phyloP scores from a whole-genome alignment of 352 stramenopile species.

The Phytophthora cactorum region DNA sequence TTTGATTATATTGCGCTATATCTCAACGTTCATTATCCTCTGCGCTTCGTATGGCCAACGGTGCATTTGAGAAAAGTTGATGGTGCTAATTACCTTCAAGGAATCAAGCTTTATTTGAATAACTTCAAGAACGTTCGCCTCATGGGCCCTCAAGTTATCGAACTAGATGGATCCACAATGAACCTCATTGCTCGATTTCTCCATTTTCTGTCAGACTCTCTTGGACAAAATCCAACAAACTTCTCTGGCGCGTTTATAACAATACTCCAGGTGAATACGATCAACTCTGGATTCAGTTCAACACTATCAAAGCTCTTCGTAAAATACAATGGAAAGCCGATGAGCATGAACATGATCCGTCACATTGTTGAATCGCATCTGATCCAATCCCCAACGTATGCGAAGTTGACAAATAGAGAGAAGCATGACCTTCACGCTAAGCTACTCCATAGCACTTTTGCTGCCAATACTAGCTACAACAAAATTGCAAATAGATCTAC shows the following conservation, averaged over 20 bases:
- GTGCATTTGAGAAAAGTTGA: background rate
- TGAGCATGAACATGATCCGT: constrained; percentile 1
- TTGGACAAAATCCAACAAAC: background rate
- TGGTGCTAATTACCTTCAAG: background rate
- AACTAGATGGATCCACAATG: too few relatives aligned
- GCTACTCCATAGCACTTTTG: constrained; percentile 3
- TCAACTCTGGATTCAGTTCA: background rate
- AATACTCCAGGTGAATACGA: constrained; percentile 2
- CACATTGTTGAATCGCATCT: constrained; percentile 1
- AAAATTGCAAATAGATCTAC: constrained; percentile 2
- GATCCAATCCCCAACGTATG: constrained; percentile 1
- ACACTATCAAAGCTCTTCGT: constrained; percentile 1
- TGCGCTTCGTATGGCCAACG: too few relatives aligned
- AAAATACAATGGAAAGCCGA: constrained; percentile 6
- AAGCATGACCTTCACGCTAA: background rate
- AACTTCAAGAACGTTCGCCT: too few relatives aligned
- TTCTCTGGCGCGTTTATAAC: background rate
- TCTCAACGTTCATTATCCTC: too few relatives aligned
- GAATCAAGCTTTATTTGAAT: background rate
- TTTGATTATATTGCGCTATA: too few relatives aligned
- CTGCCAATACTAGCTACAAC: background rate
- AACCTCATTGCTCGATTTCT: background rate
- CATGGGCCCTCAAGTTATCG: too few relatives aligned
- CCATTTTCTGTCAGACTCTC: too few relatives aligned
- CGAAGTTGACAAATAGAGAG: background rate